These are phyloP conservation scores for Alternaria burnsii DNA, from an alignment of 2,329 filamentous ascomycete genomes.

Conservation along the genomic window DNA sequence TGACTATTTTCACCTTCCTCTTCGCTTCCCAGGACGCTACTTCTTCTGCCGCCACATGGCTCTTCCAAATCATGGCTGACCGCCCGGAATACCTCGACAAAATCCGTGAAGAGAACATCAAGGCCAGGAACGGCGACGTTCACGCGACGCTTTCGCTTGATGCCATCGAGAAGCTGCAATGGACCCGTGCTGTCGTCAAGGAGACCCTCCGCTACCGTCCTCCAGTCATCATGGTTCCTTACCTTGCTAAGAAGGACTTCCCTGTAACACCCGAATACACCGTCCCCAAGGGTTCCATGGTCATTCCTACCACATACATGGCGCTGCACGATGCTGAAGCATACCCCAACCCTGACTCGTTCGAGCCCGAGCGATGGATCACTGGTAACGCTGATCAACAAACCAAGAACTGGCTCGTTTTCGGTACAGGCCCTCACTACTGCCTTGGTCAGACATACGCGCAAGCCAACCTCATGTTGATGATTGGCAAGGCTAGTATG, in stretches of 20 bases:
- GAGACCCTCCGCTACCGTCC: slow-evolving; percentile 79
- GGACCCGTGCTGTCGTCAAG: slow-evolving; percentile 88
- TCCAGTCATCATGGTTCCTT: slow-evolving; percentile 96
- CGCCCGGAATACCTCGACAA: slow-evolving; percentile 91
- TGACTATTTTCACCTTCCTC: slow-evolving; percentile 94
- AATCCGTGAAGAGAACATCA: slow-evolving; percentile 88
- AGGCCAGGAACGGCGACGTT: slow-evolving; percentile 76
- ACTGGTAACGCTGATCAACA: slow-evolving; percentile 87
- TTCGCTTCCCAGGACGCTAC: slow-evolving; percentile 98
- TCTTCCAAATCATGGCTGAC: slow-evolving; percentile 94
- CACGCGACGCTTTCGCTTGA: slow-evolving; percentile 79
- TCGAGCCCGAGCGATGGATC: slow-evolving; percentile 69
- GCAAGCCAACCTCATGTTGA: slow-evolving; percentile 83
- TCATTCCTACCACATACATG: slow-evolving; percentile 90
- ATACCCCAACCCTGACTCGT: slow-evolving; percentile 83
- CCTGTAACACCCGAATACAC: slow-evolving; percentile 88
- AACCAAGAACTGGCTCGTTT: slow-evolving; percentile 96
- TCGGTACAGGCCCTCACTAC: slow-evolving; percentile 95
- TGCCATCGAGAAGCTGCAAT: slow-evolving; percentile 85
- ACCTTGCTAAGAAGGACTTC: slow-evolving; percentile 93
- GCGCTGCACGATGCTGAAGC: slow-evolving; percentile 91
- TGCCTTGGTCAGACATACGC: slow-evolving; percentile 95
- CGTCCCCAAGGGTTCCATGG: slow-evolving; percentile 94
- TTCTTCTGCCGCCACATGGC: slow-evolving; percentile 90
- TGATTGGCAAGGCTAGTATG: slow-evolving; percentile 90